Conservation (phyloP, 2,329 filamentous ascomycete species). For the Cladosporium halotolerans region DNA sequence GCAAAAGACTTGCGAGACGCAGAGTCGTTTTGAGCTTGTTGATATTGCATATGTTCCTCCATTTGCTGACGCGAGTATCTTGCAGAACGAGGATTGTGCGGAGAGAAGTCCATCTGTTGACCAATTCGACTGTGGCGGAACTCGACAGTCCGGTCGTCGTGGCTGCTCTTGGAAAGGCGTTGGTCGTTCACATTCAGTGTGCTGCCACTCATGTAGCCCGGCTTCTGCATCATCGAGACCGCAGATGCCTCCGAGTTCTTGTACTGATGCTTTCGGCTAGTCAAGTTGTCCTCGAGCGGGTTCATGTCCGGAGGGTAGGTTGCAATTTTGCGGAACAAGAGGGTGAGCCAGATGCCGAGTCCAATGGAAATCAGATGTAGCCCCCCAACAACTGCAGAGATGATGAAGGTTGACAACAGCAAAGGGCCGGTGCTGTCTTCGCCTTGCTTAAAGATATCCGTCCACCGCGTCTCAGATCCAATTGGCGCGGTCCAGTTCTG, state of each 20-base stretch:
- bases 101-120: slow-evolving; percentile 51
- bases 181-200: slow-evolving; percentile 35
- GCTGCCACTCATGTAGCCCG: slow-evolving; percentile 45
- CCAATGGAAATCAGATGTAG: slow-evolving; percentile 65
- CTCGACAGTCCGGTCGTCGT: slow-evolving; percentile 52
- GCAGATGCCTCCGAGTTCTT: slow-evolving; percentile 55
- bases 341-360: slow-evolving; percentile 67
- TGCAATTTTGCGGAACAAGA: slow-evolving; percentile 76
- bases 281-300: slow-evolving; percentile 79
- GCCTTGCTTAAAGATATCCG: slow-evolving; percentile 57
- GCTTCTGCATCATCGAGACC: slow-evolving; percentile 50
- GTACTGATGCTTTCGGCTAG: slow-evolving; percentile 69
- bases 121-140: slow-evolving; percentile 72
- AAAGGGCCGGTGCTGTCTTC: slow-evolving; percentile 54
- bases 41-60: slow-evolving; percentile 35
- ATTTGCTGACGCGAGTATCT: slow-evolving; percentile 51
- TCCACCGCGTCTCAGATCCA: slow-evolving; percentile 53
- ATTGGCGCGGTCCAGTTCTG: slow-evolving; percentile 45
- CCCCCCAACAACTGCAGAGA: slow-evolving; percentile 56
- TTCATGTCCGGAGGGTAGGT: slow-evolving; percentile 90
- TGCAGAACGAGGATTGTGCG: slow-evolving; percentile 45
- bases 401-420: slow-evolving; percentile 58
- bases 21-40: slow-evolving; percentile 28
- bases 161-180: slow-evolving; percentile 34
- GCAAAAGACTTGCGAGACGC: slow-evolving; percentile 29